Evolutionary conservation across 1,284 basidiomycete genomes (phyloP).

Genomic region (Cryptococcus sp.): DNA sequence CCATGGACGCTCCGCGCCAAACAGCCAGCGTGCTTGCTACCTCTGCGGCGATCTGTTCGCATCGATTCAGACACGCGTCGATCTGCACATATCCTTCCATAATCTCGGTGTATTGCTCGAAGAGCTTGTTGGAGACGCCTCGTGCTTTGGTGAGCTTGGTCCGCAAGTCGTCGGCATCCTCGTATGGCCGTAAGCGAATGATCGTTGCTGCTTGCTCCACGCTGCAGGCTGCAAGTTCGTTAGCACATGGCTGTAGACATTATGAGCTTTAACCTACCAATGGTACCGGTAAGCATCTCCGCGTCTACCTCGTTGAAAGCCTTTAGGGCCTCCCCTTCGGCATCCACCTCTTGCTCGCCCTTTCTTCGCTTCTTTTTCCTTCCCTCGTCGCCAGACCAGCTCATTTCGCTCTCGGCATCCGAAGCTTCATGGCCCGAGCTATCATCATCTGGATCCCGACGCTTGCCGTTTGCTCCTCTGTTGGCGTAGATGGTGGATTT

Average conservation of each 20-base stretch:
- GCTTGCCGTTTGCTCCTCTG: slow-evolving; percentile 26
- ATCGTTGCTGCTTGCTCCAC: slow-evolving; percentile 79
- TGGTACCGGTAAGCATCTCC: slow-evolving; percentile 81
- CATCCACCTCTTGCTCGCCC: slow-evolving; percentile 38
- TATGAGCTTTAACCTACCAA: slow-evolving; percentile 62
- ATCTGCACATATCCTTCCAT: slow-evolving; percentile 89
- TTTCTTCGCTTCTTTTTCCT: slow-evolving; percentile 38
- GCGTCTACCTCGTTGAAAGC: slow-evolving; percentile 80
- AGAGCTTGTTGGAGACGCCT: slow-evolving; percentile 85
- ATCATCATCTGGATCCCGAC: slow-evolving; percentile 61
- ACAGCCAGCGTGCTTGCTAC: slow-evolving; percentile 67
- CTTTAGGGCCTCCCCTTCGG: slow-evolving; percentile 64
- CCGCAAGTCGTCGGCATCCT: slow-evolving; percentile 73
- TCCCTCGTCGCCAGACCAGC: slow-evolving; percentile 42
- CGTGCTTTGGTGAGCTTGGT: slow-evolving; percentile 82
- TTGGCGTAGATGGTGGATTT: slow-evolving; percentile 54
- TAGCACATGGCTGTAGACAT: slow-evolving; percentile 1
- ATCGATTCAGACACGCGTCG: slow-evolving; percentile 83
- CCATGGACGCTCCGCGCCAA: slow-evolving; percentile 63
- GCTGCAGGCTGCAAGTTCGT: slow-evolving; percentile 67
- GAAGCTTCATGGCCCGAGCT: slow-evolving; percentile 28
- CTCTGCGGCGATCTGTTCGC: slow-evolving; percentile 75
- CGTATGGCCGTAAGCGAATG: slow-evolving; percentile 78
- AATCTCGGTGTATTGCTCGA: slow-evolving; percentile 85
- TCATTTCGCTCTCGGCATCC: slow-evolving; percentile 49